Evolutionary conservation across 2,329 filamentous ascomycete species (phyloP), one percentile per base, ranked within the genome.

Genomic region (Dactylellina sp.): DNA sequence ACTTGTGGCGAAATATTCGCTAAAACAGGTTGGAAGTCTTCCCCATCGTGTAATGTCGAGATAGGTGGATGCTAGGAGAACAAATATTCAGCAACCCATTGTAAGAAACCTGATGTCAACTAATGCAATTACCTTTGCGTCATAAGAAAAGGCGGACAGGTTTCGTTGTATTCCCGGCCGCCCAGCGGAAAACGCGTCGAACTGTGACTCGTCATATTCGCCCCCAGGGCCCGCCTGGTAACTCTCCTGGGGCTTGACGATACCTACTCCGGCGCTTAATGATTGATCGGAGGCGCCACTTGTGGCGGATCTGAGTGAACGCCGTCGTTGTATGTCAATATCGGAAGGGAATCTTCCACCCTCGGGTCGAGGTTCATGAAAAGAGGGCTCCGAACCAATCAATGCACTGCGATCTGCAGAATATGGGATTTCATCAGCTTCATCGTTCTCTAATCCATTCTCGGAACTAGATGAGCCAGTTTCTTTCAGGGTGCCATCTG

Each of bases 291-390:
- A 77, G 79, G 88, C 86, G 80, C 85, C 84, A 79, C 89, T 88
- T 77, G 81, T 77, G 35, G 76, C 76, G 53, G 80, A 76, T 72
- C 82, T 81, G 76, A 82, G 80, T 79, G 80, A 76, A 77, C 82
- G 83, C 76, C 86, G 88, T 78, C 91, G 93, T 82, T 93, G 91
- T 81, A 96, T 87, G 84, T 93, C 89, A 79, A 98, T 85, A 85
- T 97, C 93, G 83, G 91, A 96, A 83, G 94, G 94, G 84, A 99
- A 99, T 82, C 93, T 89, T 85, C 94, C 94, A 89, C 93, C 94
- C 89, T 77, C 76, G 52, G 81, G 80, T 65, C 81, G 82, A 57
- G 80, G 80, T 60, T 81, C 80, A 71, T 71, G 66, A 71, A 71
- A 59, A 53, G 66, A 71, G 66, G 66, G 66, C 66, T 71, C 66